These are phyloP conservation scores for Ophiosphaerella herpotricha DNA, from an alignment of 2,329 filamentous ascomycete species.

Conservation along the genomic window DNA sequence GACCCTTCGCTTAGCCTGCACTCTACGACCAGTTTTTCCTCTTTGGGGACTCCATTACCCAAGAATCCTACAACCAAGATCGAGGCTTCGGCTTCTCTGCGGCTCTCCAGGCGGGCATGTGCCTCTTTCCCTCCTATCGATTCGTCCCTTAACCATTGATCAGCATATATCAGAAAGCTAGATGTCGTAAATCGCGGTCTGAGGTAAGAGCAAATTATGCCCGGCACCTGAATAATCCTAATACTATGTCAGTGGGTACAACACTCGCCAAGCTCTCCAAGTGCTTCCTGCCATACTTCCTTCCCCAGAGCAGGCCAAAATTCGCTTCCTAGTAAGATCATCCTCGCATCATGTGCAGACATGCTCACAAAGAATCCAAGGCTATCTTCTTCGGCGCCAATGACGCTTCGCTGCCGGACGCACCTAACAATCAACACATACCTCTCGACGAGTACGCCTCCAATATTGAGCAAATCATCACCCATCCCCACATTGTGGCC, in stretches of 20 bases:
- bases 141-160: not conserved
- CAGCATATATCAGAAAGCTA: slow-evolving; percentile 75
- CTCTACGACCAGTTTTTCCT: slow-evolving; percentile 63
- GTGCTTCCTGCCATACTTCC: slow-evolving; percentile 74
- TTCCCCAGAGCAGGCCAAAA: slow-evolving; percentile 61
- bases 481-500: slow-evolving; percentile 68
- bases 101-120: slow-evolving; percentile 70
- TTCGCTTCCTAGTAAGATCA: slow-evolving; percentile 66
- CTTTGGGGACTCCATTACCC: slow-evolving; percentile 88
- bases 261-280: slow-evolving; percentile 72
- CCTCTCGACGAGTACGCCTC: slow-evolving; percentile 74
- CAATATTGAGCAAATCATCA: slow-evolving; percentile 74
- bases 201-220: slow-evolving; percentile 51
- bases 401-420: slow-evolving; percentile 73
- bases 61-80: slow-evolving; percentile 65
- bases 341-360: not conserved
- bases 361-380: slow-evolving; percentile 50
- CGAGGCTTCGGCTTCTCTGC: slow-evolving; percentile 76
- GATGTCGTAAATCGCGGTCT: slow-evolving; percentile 91
- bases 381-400: slow-evolving; percentile 87
- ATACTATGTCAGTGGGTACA: slow-evolving; percentile 68
- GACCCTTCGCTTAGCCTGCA: slow-evolving; percentile 24
- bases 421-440: slow-evolving; percentile 72
- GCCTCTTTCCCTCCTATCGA: not conserved
- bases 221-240: slow-evolving; percentile 3